Percentiles rank a stretch among this genome's conserved stretches.
Evolutionary conservation across 202 grass and related monocot genomes (phyloP).

Genomic region (Zoysia matrella): DNA sequence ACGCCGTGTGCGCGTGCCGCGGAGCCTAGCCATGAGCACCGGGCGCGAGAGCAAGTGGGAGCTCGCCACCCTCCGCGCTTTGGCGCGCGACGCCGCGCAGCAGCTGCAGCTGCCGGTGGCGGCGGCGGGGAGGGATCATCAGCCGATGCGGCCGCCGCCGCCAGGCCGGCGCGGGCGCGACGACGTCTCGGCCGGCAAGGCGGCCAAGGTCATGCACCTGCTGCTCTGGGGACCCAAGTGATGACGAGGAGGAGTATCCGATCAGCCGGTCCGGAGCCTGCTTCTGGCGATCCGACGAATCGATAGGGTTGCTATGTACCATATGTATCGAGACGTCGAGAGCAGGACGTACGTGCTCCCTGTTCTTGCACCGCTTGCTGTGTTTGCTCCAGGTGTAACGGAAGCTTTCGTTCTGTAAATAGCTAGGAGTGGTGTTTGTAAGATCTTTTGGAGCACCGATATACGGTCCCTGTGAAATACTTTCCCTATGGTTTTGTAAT

Average conservation of each 20-base stretch:
- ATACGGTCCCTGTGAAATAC: too few relatives aligned
- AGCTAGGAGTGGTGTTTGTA: too few relatives aligned
- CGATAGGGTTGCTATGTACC: not conserved
- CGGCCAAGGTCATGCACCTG: conserved; percentile 63
- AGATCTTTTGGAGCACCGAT: too few relatives aligned
- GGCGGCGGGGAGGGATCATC: not conserved
- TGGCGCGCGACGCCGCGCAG: conserved; percentile 38
- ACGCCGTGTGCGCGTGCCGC: not conserved
- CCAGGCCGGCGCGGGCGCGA: not conserved
- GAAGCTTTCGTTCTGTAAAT: too few relatives aligned
- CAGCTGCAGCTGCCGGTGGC: conserved; percentile 17
- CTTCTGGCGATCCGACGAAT: not conserved
- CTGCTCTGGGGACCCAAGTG: conserved; percentile 58
- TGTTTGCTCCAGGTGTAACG: not conserved
- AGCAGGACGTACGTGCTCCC: not conserved
- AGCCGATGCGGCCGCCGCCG: too few relatives aligned
- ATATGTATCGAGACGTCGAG: not conserved
- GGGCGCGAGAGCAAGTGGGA: conserved; percentile 46
- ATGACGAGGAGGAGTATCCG: not conserved
- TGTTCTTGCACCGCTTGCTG: not conserved
- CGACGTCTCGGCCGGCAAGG: conserved; percentile 34
- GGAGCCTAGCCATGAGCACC: conserved; percentile 43
- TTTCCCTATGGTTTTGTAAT: too few relatives aligned
- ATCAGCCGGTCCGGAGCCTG: not conserved
- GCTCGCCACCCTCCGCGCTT: conserved; percentile 4